A percentile compares a stretch with the other conserved stretches of the same genome.
phyloP scores from a whole-genome alignment of 306 rosid genomes.

The Coriaria nepalensis region DNA sequence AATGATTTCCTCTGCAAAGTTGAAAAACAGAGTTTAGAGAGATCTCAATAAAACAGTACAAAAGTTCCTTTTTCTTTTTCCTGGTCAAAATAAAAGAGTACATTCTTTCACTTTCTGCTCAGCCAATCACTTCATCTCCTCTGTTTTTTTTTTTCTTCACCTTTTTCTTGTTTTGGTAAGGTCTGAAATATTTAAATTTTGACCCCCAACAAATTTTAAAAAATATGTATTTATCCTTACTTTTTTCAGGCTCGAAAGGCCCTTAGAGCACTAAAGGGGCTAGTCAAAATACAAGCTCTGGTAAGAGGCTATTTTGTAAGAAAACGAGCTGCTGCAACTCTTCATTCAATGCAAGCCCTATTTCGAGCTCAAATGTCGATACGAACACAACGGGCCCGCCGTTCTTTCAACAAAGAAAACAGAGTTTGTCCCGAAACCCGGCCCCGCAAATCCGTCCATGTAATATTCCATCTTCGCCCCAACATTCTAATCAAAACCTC shows the following conservation, averaged over 20 bases:
- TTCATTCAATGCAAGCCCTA: slow-evolving; percentile 91
- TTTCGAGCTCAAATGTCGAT: slow-evolving; percentile 70
- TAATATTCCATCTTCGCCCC: too few relatives aligned
- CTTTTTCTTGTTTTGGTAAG: not conserved
- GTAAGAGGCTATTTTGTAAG: slow-evolving; percentile 81
- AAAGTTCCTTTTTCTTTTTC: not conserved
- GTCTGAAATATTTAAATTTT: not conserved
- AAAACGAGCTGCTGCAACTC: slow-evolving; percentile 85
- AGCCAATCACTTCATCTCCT: not conserved
- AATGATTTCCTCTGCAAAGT: slow-evolving; percentile 18
- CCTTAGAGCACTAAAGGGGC: slow-evolving; percentile 72
- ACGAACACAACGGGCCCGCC: slow-evolving; percentile 71
- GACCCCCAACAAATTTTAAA: not conserved
- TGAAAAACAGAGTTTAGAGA: not conserved
- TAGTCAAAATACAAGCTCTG: slow-evolving; percentile 88
- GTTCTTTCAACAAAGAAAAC: slow-evolving; percentile 61
- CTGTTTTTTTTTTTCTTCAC: not conserved
- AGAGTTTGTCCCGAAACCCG: slow-evolving; percentile 39
- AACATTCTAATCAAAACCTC: too few relatives aligned
- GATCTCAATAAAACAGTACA: not conserved
- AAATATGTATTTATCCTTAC: not conserved
- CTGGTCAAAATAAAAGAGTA: not conserved
- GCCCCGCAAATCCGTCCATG: slow-evolving; percentile 33
- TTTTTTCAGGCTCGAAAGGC: slow-evolving; percentile 74
- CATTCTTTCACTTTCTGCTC: not conserved